These are phyloP conservation scores for Tribonema minus DNA, from an alignment of 108 stramenopile species.

Conservation along the genomic window DNA sequence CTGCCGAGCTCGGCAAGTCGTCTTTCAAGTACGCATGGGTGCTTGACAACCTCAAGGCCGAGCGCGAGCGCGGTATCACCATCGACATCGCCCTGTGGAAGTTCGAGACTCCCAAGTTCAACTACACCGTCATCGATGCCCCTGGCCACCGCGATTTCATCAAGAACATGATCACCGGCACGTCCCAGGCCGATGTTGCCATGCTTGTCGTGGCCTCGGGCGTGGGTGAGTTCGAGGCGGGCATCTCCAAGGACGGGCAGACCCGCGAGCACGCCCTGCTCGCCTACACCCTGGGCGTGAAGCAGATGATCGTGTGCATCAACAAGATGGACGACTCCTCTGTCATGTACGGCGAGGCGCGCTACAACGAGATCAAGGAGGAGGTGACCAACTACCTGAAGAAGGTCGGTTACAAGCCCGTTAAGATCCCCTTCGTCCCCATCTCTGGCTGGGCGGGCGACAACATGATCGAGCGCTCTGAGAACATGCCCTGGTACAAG, in stretches of 20 bases:
- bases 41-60: slow-evolving; percentile 88
- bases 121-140: slow-evolving; percentile 88
- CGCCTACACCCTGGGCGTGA: slow-evolving; percentile 88
- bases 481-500: slow-evolving; percentile 90
- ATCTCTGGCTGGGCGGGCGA: slow-evolving; percentile 90
- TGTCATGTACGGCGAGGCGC: slow-evolving; percentile 76
- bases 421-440: slow-evolving; percentile 84
- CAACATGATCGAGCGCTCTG: slow-evolving; percentile 82
- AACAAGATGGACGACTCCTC: slow-evolving; percentile 94
- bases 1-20: slow-evolving; percentile 80
- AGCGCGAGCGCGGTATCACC: slow-evolving; percentile 92
- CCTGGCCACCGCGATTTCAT: slow-evolving; percentile 83
- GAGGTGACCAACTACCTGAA: slow-evolving; percentile 62
- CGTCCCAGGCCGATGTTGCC: slow-evolving; percentile 89
- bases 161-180: slow-evolving; percentile 93
- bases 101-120: slow-evolving; percentile 80
- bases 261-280: slow-evolving; percentile 86
- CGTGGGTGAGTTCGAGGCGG: slow-evolving; percentile 77
- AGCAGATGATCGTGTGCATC: slow-evolving; percentile 89
- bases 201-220: slow-evolving; percentile 79
- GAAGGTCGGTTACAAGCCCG: slow-evolving; percentile 67
- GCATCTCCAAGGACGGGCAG: slow-evolving; percentile 82
- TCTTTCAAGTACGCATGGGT: slow-evolving; percentile 95
- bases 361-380: slow-evolving; percentile 79
- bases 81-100: slow-evolving; percentile 88